Evolutionary conservation across 2,329 filamentous ascomycete species (phyloP), one percentile per base, ranked within the genome.

Genomic region (Colletotrichum sidae): DNA sequence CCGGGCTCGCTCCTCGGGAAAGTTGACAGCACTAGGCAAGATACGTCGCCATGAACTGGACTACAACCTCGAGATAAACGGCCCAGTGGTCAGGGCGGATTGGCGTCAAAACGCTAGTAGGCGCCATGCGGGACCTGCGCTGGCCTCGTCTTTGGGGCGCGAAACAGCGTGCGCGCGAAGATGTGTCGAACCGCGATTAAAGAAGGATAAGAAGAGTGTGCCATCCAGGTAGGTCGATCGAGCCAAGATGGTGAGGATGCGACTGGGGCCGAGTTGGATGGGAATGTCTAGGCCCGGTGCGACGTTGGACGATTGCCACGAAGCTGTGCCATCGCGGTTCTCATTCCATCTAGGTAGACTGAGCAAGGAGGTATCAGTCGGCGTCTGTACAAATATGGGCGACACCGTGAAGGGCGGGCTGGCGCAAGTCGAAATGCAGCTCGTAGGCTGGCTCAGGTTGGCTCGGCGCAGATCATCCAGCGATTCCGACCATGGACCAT

Each of bases 111-210:
- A 49, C 47, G 42, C 63, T 63, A 47, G 54, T 34, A 54, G n/a
- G 39, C 47, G 55, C 63, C 63, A 66, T 59, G 55, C 63, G 59
- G 60, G 63, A 66, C 63, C 60, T 64, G 60, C 63, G 64, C 39
- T 64, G 60, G 59, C 59, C 47, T 33, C 51, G 17, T 65, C 38
- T 37, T 25, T 34, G 55, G 47, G 15, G 42, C 35, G 41, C 25
- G 51, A 34, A 25, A 33, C 15, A 17, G 15, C n/a, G 55, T 37
- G 53, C 37, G 13, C 17, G 17, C 45, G 33, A 46, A 42, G n/a
- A 33, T 46, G 42, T 34, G 38, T 42, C 25, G 25, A 25, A 25
- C 25, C 25, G 25, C 25, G 25, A 25, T 25, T 25, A 25, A 25
- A 4, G 25, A 25, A 25, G 25, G 4, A 25, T 4, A 25, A 25